Base-by-base conservation (phyloP, 805 yeast species). In the Lipomyces starkeyi region DNA sequence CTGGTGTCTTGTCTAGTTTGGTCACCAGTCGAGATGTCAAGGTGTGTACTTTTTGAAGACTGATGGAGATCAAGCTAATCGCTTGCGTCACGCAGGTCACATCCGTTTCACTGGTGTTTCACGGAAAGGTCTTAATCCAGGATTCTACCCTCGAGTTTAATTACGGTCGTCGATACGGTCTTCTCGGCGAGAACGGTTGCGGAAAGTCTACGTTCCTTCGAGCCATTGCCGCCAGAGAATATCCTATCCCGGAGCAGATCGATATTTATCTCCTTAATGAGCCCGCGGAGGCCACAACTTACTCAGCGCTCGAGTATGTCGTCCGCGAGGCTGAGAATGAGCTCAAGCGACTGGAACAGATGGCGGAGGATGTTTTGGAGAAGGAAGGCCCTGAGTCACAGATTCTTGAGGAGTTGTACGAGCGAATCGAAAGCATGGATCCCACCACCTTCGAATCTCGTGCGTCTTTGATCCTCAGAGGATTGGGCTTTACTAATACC, bases 151-250 rank as follows among this genome's bases (percentile, higher is more conserved):
- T 95, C 74, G 99, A 95, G 83, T 87, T 95, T 81, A 95, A 95
- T 83, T 94, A 88, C 80, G 99, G 98, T 79, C 90, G 98, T 83
- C 89, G 97, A 82, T 95, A 95, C 80, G 99, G 99, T 83, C 85
- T 95, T 71, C 85, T 95, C 78, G 99, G 99, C 77, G 98, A 93
- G 82, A 95, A 95, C 81, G 99, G 99, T 73, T 95, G 98, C 84
- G 99, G 99, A 83, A 95, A 95, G 82, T 93, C 98, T 59, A 95
- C 99, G 29, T 88, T 95, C 76, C 83, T 95, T 79, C 91, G 91
- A 81, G 90, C 98, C 54, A 81, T 95, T 75, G 98, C 98, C 67
- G 96, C 97, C 62, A 88, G 97, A 80, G 99, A 95, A 82, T 95
- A 85, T 82, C 99, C 99, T 67, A 85, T 94, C 74, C 98, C 99